These are phyloP conservation scores for Eimeria necatrix DNA, from an alignment of 169 alveolate species.

Conservation along the genomic window DNA sequence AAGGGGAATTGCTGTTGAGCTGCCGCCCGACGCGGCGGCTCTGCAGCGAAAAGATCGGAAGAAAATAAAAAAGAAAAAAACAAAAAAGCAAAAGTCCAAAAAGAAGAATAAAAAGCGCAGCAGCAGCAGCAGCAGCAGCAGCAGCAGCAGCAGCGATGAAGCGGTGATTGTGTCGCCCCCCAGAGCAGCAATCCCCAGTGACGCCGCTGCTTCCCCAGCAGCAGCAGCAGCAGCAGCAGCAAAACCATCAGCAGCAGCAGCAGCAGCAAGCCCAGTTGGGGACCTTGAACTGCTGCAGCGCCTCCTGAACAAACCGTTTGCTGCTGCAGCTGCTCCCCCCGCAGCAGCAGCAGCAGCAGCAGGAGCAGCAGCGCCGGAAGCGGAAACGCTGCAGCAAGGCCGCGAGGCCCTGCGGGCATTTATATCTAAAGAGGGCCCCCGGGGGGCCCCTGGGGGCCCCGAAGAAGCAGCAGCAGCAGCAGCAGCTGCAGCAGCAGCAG, in stretches of 20 bases:
- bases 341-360: conserved; percentile 13
- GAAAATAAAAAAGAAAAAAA: background rate
- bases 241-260: conserved; percentile 15
- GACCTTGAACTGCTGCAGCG: conserved; percentile 13
- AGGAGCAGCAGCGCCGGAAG: background rate
- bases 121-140: conserved; percentile 59
- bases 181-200: background rate
- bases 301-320: background rate
- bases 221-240: conserved; percentile 16
- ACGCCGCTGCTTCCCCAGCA: conserved; percentile 16
- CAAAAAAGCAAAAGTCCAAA: background rate
- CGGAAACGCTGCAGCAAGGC: conserved; percentile 30
- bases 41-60: conserved; percentile 7
- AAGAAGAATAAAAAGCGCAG: background rate
- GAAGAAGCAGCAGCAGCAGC: conserved; percentile 43
- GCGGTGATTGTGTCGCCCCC: conserved; percentile 25
- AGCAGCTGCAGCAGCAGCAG: too few relatives aligned
- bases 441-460: background rate
- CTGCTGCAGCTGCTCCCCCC: background rate
- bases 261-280: background rate
- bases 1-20: background rate
- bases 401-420: conserved; percentile 37
- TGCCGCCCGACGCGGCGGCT: conserved; percentile 6
- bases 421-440: background rate
- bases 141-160: conserved; percentile 42